Base-by-base conservation (phyloP, 2,329 filamentous ascomycete species). In the Biscogniauxia marginata region DNA sequence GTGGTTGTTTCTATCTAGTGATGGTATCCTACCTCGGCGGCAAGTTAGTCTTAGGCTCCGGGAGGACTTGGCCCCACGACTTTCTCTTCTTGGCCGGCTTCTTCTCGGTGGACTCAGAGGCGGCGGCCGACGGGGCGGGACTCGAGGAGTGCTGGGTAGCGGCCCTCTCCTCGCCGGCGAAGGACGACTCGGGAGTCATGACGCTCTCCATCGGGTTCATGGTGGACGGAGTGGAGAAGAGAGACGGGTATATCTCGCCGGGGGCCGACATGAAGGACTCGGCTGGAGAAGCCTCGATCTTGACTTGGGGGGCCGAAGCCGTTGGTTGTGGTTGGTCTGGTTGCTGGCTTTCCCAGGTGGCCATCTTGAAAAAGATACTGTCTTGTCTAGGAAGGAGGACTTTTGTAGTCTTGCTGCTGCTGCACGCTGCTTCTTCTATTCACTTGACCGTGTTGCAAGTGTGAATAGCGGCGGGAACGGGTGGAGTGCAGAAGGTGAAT, bases 31-130 rank as follows among this genome's bases (percentile, higher is more conserved):
- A 90, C 88, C 93, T 88, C 43, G 93, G 93, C 59, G 93, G 93
- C 7, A 98, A 85, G 70, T 93, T 96, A 25, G 95, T 98, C 83
- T 97, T 98, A 46, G 95, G 95, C 71, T 96, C 91, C 18, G 95
- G 95, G 44, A 98, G 86, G 73, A 96, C 91, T 75, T 99, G 95
- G 50, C 95, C 95, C 95, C 95, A 99, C 49, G 95, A 98, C 79
- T 98, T 99, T 69, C 95, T 84, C 85, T 97, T 97, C 85, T 97
- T 97, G 34, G 82, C 77, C 1, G 84, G 81, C 78, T 91, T 95
- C 81, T 90, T 91, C 48, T 73, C 64, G 2, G 61, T 9, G 6
- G 53, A 50, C n/a, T 70, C 67, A 1, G 66, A 54, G n/a, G 58
- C 58, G 11, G 62, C 56, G 18, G 62, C 58, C 3, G 64, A 53